Conservation (phyloP, 352 stramenopile species). For the Lagenidium giganteum region DNA sequence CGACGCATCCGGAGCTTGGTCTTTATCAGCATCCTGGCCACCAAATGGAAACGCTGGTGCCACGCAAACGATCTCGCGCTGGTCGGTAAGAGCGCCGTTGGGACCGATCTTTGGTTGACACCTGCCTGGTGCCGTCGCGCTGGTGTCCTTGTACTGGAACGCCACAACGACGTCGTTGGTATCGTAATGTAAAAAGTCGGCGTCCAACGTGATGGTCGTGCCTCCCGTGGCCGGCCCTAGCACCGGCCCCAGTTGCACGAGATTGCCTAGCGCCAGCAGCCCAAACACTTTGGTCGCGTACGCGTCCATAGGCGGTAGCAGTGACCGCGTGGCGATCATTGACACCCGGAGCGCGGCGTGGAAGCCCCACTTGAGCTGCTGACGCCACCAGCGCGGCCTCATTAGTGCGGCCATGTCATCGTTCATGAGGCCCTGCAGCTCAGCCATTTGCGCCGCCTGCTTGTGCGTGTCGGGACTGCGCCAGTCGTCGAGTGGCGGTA, state of each 20-base stretch:
- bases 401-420: too few species aligned
- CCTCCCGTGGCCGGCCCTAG: slow-evolving; percentile 32
- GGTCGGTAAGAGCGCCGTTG: too few species aligned
- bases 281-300: slow-evolving; percentile 15
- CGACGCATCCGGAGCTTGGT: too few species aligned
- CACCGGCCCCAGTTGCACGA: too few species aligned
- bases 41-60: too few species aligned
- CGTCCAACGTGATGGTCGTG: slow-evolving; percentile 41
- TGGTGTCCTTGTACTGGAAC: slow-evolving; percentile 40
- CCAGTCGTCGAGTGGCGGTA: slow-evolving; percentile 41
- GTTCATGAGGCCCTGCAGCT: too few species aligned
- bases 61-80: too few species aligned
- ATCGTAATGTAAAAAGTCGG: slow-evolving; percentile 55
- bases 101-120: too few species aligned
- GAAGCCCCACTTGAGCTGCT: slow-evolving; percentile 5
- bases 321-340: slow-evolving; percentile 30
- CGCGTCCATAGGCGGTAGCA: slow-evolving; percentile 1
- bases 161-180: slow-evolving; percentile 41
- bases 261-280: slow-evolving; percentile 19
- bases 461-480: too few species aligned
- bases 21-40: too few species aligned
- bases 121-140: too few species aligned
- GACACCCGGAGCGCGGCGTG: slow-evolving; percentile 26
- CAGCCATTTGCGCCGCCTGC: background rate
- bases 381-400: too few species aligned